Base-by-base conservation (phyloP, 202 grass and related monocot species). In the Dendrocalamus latiflorus region DNA sequence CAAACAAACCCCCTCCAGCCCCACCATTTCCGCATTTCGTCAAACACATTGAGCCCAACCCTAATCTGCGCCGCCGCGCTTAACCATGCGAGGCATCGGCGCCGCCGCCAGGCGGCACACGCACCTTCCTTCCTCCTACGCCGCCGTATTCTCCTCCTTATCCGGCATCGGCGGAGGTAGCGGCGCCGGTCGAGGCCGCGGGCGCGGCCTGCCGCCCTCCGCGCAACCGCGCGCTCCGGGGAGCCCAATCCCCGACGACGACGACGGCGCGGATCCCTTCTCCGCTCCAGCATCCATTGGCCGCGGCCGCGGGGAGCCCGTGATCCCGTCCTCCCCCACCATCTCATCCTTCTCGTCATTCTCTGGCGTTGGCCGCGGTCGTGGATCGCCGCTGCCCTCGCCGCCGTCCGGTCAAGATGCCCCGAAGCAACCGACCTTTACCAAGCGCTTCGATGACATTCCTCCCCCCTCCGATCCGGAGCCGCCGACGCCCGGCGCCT, bases 1-100 rank as follows among this genome's bases (percentile, higher is more conserved):
- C n/a, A 21, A 48, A 48, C 18, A 48, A 6, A 25, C 20, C 38
- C 30, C 30, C 3, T 33, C 30, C 30, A 33, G 30, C 30, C 30
- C 42, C 12, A 47, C 44, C 44, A 15, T 15, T 47, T 15, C 3
- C 11, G 44, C 44, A 47, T 47, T 16, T 15, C 3, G 47, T 0
- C 4, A 1, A 49, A 11, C 47, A 4, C 47, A 9, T 43, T 10
- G 41, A 11, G 41, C 42, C 42, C 42, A 44, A 44, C 11, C 42
- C 42, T 44, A 44, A 44, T 3, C 11, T 12, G 42, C 9, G 42
- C 42, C 42, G 10, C 42, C 38, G 48, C 61, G n/a, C n/a, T n/a
- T n/a, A n/a, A n/a, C 83, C 62, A 94, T 87, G 92, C 67, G 84
- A 79, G 78, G 53, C 62, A 56, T 90, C 21, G 81, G 82, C 37